Conservation (phyloP, 306 rosid species). For the Trichosanthes truncata region DNA sequence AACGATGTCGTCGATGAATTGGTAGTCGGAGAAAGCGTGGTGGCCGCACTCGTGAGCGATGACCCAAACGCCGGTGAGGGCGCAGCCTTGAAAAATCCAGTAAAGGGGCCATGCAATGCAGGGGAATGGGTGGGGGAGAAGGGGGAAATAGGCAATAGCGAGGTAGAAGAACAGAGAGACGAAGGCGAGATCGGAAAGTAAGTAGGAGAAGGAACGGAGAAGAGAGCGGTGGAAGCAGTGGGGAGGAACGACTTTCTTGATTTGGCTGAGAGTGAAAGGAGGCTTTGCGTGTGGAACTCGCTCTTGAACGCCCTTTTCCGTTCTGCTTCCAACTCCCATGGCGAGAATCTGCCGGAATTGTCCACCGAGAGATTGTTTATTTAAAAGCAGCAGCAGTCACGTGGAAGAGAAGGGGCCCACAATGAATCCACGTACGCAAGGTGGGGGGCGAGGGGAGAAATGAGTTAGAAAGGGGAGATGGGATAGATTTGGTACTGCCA, state of each 20-base stretch:
- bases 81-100: conserved; percentile 62
- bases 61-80: conserved; percentile 68
- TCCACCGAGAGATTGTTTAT: neutral
- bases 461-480: neutral
- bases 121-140: conserved; percentile 32
- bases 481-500: too few relatives aligned
- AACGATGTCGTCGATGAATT: conserved; percentile 40
- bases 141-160: conserved; percentile 33
- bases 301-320: neutral
- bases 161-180: conserved; percentile 22
- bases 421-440: too few relatives aligned
- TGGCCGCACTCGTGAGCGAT: conserved; percentile 85
- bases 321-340: neutral
- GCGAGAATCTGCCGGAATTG: too few relatives aligned
- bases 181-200: conserved; percentile 34
- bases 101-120: conserved; percentile 49
- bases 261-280: conserved; percentile 57
- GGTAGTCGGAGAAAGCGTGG: conserved; percentile 72
- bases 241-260: conserved; percentile 61
- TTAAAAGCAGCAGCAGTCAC: neutral
- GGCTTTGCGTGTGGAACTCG: conserved; percentile 49
- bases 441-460: too few relatives aligned
- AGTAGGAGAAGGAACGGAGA: conserved; percentile 38
- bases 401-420: too few relatives aligned
- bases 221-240: conserved; percentile 69